phyloP scores from a whole-genome alignment of 257 asterid species.

The Solanum microdontum region DNA sequence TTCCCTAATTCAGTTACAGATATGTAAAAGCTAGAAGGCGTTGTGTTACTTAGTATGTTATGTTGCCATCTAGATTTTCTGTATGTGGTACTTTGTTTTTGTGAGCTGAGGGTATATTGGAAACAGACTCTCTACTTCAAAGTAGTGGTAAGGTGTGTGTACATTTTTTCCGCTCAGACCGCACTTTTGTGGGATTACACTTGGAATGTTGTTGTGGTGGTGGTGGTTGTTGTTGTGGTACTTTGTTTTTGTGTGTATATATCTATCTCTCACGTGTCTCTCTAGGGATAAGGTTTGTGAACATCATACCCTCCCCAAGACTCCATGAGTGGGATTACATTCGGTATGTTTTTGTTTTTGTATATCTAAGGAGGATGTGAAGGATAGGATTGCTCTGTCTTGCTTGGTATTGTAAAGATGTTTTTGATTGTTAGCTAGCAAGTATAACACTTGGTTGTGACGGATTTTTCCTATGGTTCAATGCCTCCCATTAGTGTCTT shows the following conservation, averaged over 20 bases:
- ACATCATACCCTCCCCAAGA: neutral
- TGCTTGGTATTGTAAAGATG: neutral
- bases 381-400: neutral
- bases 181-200: neutral
- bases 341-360: neutral
- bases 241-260: neutral
- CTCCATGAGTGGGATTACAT: neutral
- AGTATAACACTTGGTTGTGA: neutral
- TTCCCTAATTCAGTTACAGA: neutral
- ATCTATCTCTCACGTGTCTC: neutral
- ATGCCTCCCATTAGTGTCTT: neutral
- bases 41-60: neutral
- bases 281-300: neutral
- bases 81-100: neutral
- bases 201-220: neutral
- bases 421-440: neutral
- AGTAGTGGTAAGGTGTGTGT: neutral
- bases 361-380: neutral
- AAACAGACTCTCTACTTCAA: neutral
- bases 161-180: neutral
- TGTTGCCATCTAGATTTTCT: neutral
- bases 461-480: neutral
- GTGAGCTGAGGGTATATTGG: neutral
- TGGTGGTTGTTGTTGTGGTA: neutral
- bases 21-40: neutral